Evolutionary conservation across 2,329 filamentous ascomycete species (phyloP), one percentile per base, ranked within the genome.

Genomic region (Rutstroemia sp.): DNA sequence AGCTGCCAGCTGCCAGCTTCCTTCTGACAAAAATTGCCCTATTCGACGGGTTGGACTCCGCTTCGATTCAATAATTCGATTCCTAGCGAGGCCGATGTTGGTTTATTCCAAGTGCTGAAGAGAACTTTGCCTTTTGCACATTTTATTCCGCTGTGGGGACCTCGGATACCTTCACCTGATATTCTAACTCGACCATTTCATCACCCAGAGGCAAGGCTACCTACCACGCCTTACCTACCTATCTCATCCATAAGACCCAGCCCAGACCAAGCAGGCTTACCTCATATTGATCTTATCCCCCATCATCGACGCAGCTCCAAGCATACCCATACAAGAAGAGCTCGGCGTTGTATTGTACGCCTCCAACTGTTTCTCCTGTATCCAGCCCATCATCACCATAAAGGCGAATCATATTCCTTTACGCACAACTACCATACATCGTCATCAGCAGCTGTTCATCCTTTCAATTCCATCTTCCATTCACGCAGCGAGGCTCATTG

Each of bases 311-410:
- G 42, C 17, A 46, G 42, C 19, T 23, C 47, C 19, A 39, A 30
- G 47, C 51, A 48, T 48, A 42, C 39, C 30, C 52, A 44, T 44
- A 54, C 52, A 37, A 30, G 52, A 55, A 37, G 51, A 48, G 30
- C 38, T 19, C 46, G 41, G 52, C 38, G 52, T 55, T 21, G 23
- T 42, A 54, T 54, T 34, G 51, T 48, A 25, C 38, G 52, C 30
- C 25, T 50, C 19, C 37, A 30, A 50, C 41, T 55, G n/a, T 21
- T 49, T 34, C 52, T 25, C 25, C 34, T 50, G 52, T 17, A 55
- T 55, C 25, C 30, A 17, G 17, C 45, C 23, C 14, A 42, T 30
- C 9, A 46, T 23, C 19, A 23, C 12, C 19, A 50, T 50, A 17
- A 23, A 8, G 34, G 27, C 30, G 17, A 34, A n/a, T 55, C 38